phyloP scores from a whole-genome alignment of 2,329 filamentous ascomycete genomes.

The Rosellinia necatrix region DNA sequence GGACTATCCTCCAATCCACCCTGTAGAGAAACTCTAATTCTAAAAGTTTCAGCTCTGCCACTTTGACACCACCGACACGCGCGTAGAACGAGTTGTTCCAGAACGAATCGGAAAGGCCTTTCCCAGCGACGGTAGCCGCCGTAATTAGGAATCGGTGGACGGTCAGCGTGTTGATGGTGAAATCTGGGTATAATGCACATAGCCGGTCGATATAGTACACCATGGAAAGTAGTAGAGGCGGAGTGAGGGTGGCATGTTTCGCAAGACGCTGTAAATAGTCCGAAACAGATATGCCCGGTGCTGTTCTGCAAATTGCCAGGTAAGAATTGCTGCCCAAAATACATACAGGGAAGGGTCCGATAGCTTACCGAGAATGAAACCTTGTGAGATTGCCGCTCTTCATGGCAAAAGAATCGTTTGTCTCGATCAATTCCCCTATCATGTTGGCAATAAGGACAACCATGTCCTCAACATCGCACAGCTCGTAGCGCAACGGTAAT shows the following conservation, averaged over 20 bases:
- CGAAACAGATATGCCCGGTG: slow-evolving; percentile 89
- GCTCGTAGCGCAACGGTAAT: slow-evolving; percentile 77
- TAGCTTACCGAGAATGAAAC: slow-evolving; percentile 83
- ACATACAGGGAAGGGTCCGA: not conserved
- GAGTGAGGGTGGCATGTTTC: slow-evolving; percentile 89
- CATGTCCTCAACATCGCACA: slow-evolving; percentile 81
- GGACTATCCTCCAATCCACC: slow-evolving; percentile 96
- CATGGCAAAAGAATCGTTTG: slow-evolving; percentile 87
- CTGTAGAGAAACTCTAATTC: slow-evolving; percentile 92
- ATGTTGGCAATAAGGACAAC: slow-evolving; percentile 92
- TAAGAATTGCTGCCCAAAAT: slow-evolving; percentile 5
- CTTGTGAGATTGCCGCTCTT: slow-evolving; percentile 85
- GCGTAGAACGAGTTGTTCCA: slow-evolving; percentile 99
- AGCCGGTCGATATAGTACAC: slow-evolving; percentile 98
- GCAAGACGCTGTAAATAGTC: slow-evolving; percentile 94
- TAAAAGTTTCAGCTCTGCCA: slow-evolving; percentile 85
- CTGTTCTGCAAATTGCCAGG: slow-evolving; percentile 48
- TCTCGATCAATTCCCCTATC: slow-evolving; percentile 90
- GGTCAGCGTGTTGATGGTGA: slow-evolving; percentile 94
- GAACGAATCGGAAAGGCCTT: slow-evolving; percentile 94
- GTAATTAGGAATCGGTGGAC: slow-evolving; percentile 98
- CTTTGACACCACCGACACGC: slow-evolving; percentile 86
- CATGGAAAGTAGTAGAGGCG: slow-evolving; percentile 95
- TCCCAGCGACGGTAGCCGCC: slow-evolving; percentile 91
- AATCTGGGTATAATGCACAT: slow-evolving; percentile 88